phyloP scores from a whole-genome alignment of 2,329 filamentous ascomycete genomes.

The Verticillium nubilum region DNA sequence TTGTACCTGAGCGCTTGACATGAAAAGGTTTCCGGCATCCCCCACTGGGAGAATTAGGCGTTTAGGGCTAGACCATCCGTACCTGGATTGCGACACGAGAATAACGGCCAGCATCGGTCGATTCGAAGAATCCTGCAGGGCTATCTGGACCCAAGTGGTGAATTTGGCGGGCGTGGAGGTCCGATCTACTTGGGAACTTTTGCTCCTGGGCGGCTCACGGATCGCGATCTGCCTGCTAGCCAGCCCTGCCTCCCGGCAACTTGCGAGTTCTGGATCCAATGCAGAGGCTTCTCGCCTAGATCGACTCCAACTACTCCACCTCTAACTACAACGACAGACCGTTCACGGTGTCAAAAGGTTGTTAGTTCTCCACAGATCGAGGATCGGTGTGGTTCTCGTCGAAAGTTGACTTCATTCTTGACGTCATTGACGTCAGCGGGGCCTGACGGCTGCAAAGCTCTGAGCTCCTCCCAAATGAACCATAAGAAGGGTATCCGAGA shows the following conservation, averaged over 20 bases:
- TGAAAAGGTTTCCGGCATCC: neutral
- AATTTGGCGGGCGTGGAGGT: neutral
- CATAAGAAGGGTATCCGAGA: neutral
- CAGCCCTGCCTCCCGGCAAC: neutral
- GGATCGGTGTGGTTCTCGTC: conserved; percentile 2
- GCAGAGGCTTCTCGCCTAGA: neutral
- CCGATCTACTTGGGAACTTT: conserved; percentile 2
- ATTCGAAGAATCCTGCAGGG: neutral
- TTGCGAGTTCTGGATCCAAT: neutral
- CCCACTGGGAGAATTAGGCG: conserved; percentile 2
- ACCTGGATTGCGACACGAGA: conserved; percentile 4
- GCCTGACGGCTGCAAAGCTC: neutral
- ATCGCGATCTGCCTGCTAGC: neutral
- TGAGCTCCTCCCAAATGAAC: neutral
- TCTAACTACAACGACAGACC: neutral
- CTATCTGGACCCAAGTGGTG: neutral
- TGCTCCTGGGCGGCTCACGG: conserved; percentile 2
- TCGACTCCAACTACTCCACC: conserved; percentile 7
- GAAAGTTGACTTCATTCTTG: conserved; percentile 10
- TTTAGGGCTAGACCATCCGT: conserved; percentile 4
- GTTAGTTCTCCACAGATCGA: conserved; percentile 6
- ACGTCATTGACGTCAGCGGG: conserved; percentile 14
- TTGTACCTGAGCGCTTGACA: neutral
- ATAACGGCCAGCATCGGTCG: neutral
- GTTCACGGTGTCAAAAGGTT: neutral